Evolutionary conservation across 306 rosid genomes (phyloP).

Genomic region (Gynostemma pentaphyllum): DNA sequence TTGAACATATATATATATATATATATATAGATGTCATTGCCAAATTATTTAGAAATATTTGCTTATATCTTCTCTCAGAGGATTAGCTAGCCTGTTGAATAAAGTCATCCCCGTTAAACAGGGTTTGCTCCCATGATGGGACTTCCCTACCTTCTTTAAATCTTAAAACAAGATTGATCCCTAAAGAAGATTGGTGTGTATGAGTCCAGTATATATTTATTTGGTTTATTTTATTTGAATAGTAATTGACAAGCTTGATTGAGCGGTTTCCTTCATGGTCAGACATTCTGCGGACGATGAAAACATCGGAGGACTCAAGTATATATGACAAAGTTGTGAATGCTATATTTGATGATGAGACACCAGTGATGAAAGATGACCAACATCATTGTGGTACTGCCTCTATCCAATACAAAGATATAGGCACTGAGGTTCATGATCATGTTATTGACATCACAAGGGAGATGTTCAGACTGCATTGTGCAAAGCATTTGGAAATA

Average conservation of each 20-base stretch:
- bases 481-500: conserved; percentile 80
- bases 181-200: too few species aligned
- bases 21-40: not conserved
- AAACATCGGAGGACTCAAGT: conserved; percentile 71
- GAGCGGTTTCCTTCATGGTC: conserved; percentile 19
- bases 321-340: conserved; percentile 73
- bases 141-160: not conserved
- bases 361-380: conserved; percentile 40
- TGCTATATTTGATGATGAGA: conserved; percentile 79
- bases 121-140: not conserved
- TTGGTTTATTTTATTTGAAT: not conserved
- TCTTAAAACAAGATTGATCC: not conserved
- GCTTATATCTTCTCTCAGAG: not conserved
- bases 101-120: not conserved
- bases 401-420: conserved; percentile 51
- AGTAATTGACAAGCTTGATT: conserved; percentile 16
- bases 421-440: conserved; percentile 75
- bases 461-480: conserved; percentile 68
- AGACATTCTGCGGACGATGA: conserved; percentile 82
- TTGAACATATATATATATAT: too few species aligned
- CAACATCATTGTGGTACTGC: conserved; percentile 38
- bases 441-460: conserved; percentile 53
- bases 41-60: not conserved
- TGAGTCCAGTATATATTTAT: too few species aligned
- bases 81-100: not conserved